Base-by-base conservation (phyloP, 768 basidiomycete genomes). In the Phallus indusiatus region DNA sequence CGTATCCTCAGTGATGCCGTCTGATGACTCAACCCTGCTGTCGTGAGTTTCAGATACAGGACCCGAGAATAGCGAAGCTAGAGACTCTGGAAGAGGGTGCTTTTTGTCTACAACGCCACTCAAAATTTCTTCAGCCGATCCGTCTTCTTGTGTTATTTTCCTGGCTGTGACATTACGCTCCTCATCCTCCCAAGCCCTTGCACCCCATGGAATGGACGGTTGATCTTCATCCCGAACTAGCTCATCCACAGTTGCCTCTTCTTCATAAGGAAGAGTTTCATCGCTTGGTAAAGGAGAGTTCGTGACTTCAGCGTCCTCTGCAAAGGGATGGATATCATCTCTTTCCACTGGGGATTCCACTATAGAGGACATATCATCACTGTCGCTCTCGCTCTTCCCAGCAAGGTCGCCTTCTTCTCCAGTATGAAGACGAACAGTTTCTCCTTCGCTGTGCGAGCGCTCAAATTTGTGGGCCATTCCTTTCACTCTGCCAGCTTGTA, bases 181-280 rank as follows among this genome's bases (percentile, higher is more conserved):
- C 28, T 70, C 70, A 11, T 59, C 57, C 63, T 74, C 73, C 73
- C 73, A 74, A 2, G 73, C 73, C 8, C 69, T 64, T 11, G 70
- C 73, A 36, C 73, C 74, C 69, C 69, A 70, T 60, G 4, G 58
- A 62, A n/a, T 28, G 51, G 42, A 48, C 12, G 8, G 49, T 33
- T 11, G 33, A 18, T 20, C 54, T 34, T 28, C 14, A 17, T 22
- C 51, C 24, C 16, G 33, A 37, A 48, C 60, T 33, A 20, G 42
- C 58, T 56, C 55, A 17, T 56, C 20, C 5, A 56, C 33, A 35
- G 50, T 18, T 9, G 57, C 54, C 16, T 21, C 35, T 22, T 20
- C 33, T 21, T 21, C 33, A n/a, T 14, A 34, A 42, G 55, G 18
- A 14, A 22, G 28, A 47, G 42, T 33, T 24, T 16, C 42, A 14